These are phyloP conservation scores for Diaporthe humulicola DNA, from an alignment of 2,329 filamentous ascomycete species.

Conservation along the genomic window DNA sequence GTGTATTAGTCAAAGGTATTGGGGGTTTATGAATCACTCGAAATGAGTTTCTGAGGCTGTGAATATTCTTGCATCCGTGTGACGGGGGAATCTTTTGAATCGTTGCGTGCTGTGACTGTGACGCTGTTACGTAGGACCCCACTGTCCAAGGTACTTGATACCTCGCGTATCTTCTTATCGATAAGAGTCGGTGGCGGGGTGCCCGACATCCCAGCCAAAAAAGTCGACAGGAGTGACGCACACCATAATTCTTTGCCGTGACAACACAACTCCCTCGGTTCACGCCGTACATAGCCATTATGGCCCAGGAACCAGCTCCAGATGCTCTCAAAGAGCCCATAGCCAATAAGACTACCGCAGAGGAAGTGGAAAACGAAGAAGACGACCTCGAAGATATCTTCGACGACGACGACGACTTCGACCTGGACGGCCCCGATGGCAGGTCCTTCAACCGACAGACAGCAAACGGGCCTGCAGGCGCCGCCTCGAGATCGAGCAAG, in stretches of 20 bases:
- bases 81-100: neutral
- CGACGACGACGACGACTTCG: constrained; percentile 74
- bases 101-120: too few species aligned
- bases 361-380: constrained; percentile 53
- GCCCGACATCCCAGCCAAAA: constrained; percentile 27
- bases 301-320: constrained; percentile 24
- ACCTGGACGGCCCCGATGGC: constrained; percentile 67
- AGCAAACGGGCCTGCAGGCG: constrained; percentile 52
- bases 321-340: constrained; percentile 30
- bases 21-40: neutral
- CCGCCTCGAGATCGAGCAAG: constrained; percentile 80
- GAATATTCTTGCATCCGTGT: neutral
- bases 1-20: neutral
- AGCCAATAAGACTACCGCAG: neutral
- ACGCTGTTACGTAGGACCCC: neutral
- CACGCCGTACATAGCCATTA: neutral
- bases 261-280: neutral
- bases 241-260: neutral
- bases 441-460: constrained; percentile 84
- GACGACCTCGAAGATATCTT: constrained; percentile 61
- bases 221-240: constrained; percentile 16
- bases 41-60: neutral
- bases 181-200: constrained; percentile 17
- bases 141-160: too few species aligned
- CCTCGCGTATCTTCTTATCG: neutral